Evolutionary conservation across 176 grass and related monocot genomes (phyloP).

Genomic region (Tillandsia fasciculata): DNA sequence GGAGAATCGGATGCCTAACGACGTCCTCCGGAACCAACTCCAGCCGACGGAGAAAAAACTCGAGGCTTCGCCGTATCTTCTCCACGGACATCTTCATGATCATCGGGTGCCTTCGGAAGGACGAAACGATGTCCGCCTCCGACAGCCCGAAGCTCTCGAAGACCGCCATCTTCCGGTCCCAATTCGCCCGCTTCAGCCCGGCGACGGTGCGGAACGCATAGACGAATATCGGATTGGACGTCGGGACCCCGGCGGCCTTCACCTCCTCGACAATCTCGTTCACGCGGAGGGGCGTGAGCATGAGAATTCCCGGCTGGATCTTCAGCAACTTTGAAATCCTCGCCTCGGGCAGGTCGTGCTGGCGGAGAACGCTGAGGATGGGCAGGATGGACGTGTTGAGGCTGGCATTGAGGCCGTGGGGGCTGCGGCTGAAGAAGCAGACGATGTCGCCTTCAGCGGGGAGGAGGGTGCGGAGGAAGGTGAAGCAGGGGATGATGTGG

Average conservation of each 20-base stretch:
- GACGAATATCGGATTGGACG: constrained; percentile 7
- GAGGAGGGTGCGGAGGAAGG: constrained; percentile 24
- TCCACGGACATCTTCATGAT: constrained; percentile 12
- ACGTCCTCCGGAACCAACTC: constrained; percentile 22
- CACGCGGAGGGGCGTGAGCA: constrained; percentile 2
- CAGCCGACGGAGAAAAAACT: constrained; percentile 24
- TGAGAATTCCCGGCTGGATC: constrained; percentile 19
- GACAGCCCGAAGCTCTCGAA: constrained; percentile 24
- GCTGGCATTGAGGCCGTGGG: constrained; percentile 3
- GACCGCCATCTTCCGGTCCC: constrained; percentile 32
- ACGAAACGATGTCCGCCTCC: constrained; percentile 15
- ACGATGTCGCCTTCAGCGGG: constrained; percentile 17
- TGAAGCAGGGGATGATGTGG: constrained; percentile 24
- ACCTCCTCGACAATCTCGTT: constrained; percentile 12
- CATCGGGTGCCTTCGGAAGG: constrained; percentile 24
- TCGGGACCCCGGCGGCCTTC: constrained; percentile 15
- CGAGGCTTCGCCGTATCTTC: constrained; percentile 13
- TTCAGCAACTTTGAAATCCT: constrained; percentile 17
- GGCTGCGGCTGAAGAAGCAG: constrained; percentile 5
- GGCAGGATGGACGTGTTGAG: constrained; percentile 9
- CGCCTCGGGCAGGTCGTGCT: constrained; percentile 7
- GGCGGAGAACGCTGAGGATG: constrained; percentile 1
- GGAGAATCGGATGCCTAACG: constrained; percentile 1
- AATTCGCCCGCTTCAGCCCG: constrained; percentile 10
- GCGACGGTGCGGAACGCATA: not conserved